phyloP scores from a whole-genome alignment of 75 land plant species.

The Selaginella moellendorffii region DNA sequence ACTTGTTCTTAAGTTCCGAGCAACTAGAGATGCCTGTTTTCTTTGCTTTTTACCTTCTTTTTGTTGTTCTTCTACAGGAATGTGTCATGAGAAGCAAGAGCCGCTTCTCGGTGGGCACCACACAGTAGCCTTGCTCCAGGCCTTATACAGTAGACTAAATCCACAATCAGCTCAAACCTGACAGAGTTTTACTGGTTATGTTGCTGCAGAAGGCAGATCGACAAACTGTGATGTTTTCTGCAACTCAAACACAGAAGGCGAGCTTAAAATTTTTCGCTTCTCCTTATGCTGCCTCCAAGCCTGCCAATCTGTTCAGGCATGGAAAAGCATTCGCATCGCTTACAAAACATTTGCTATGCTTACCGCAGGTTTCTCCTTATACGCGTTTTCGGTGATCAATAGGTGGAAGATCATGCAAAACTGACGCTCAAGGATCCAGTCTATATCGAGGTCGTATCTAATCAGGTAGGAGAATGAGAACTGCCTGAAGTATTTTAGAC shows the following conservation, averaged over 20 bases:
- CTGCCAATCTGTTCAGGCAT: no score
- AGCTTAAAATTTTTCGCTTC: no score
- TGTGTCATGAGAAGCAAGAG: conserved; percentile 66
- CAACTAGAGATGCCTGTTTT: neutral
- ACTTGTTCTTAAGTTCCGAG: neutral
- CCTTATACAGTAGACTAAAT: conserved; percentile 86
- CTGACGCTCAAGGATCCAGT: conserved; percentile 8
- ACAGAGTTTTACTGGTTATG: conserved; percentile 56
- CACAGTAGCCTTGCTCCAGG: conserved; percentile 83
- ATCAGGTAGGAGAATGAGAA: conserved; percentile 87
- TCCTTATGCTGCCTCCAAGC: no score
- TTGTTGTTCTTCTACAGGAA: conserved; percentile 69
- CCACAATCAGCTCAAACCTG: conserved; percentile 42
- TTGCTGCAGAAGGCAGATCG: conserved; percentile 62
- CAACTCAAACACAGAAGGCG: no score
- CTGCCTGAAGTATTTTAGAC: conserved; percentile 78
- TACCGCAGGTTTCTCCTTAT: no score
- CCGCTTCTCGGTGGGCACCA: conserved; percentile 63
- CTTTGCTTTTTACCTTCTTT: conserved; percentile 81
- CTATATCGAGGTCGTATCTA: conserved; percentile 77
- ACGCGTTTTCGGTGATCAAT: conserved; percentile 18
- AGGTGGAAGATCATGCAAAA: neutral
- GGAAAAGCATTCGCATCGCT: no score
- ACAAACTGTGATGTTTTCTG: no score
- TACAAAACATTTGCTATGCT: no score